phyloP scores from a whole-genome alignment of 148 eudicot genomes.

The Arctostaphylos glauca region DNA sequence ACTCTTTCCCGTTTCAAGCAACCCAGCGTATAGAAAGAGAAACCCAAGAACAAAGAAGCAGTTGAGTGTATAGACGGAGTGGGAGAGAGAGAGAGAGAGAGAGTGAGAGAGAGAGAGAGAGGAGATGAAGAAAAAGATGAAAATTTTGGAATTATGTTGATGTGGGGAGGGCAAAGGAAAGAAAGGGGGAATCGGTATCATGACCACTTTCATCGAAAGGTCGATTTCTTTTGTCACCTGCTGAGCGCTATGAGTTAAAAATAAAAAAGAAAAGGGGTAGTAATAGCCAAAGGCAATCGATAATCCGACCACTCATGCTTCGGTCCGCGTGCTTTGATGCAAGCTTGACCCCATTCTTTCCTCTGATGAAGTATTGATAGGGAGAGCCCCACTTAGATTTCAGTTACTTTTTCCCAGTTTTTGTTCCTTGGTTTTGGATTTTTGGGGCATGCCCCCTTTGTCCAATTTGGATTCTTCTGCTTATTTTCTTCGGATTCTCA shows the following conservation, averaged over 20 bases:
- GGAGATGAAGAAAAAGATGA: not conserved
- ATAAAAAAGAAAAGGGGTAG: constrained; percentile 2
- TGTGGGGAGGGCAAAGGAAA: constrained; percentile 21
- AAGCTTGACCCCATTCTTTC: constrained; percentile 23
- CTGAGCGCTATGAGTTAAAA: constrained; percentile 20
- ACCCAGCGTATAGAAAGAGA: not conserved
- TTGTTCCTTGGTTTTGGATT: constrained; percentile 72
- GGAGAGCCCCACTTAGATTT: constrained; percentile 69
- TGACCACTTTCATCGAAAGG: constrained; percentile 64
- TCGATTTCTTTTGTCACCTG: constrained; percentile 56
- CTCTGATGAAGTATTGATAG: constrained; percentile 3
- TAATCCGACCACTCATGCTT: constrained; percentile 67
- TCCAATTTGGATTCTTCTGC: constrained; percentile 20
- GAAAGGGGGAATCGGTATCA: constrained; percentile 26
- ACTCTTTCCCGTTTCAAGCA: constrained; percentile 21
- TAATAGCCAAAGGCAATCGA: constrained; percentile 32
- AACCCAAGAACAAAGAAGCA: not conserved
- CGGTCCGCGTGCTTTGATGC: constrained; percentile 84
- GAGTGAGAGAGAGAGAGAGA: constrained; percentile 1
- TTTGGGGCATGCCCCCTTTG: constrained; percentile 38
- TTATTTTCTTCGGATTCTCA: constrained; percentile 40
- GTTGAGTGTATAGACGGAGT: not conserved
- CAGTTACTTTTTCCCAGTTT: constrained; percentile 65
- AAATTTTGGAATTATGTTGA: constrained; percentile 12
- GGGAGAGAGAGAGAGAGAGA: constrained; percentile 2